Evolutionary conservation across 2,329 filamentous ascomycete species (phyloP).

Genomic region (Ophiostoma sp.): DNA sequence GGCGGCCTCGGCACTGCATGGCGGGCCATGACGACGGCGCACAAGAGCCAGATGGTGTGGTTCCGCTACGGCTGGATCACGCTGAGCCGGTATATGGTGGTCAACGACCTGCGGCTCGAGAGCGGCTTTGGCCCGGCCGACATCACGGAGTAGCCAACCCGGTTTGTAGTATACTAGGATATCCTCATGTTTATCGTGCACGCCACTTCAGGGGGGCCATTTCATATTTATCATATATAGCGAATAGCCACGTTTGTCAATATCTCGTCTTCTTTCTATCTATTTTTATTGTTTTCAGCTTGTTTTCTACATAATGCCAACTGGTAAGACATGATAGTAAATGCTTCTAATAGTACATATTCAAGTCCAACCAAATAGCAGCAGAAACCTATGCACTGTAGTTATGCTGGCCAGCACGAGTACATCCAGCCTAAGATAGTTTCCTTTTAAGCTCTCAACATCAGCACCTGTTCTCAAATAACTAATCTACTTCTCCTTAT

Average conservation of each 20-base stretch:
- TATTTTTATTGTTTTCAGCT: too few relatives aligned
- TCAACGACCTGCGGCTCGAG: conserved; percentile 74
- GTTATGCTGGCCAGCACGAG: too few relatives aligned
- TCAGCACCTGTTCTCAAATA: neutral
- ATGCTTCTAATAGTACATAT: too few relatives aligned
- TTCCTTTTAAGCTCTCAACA: too few relatives aligned
- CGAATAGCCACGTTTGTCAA: neutral
- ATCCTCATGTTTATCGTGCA: too few relatives aligned
- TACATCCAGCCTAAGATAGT: too few relatives aligned
- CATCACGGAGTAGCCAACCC: conserved; percentile 23
- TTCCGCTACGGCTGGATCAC: conserved; percentile 95
- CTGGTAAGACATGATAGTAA: too few relatives aligned
- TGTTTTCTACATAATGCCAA: too few relatives aligned
- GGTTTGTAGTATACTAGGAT: conserved; percentile 22
- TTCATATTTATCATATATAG: neutral
- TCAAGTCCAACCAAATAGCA: too few relatives aligned
- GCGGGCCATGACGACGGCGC: conserved; percentile 81
- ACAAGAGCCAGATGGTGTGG: conserved; percentile 97
- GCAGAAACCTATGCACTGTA: too few relatives aligned
- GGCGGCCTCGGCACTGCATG: conserved; percentile 57
- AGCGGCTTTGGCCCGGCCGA: conserved; percentile 31
- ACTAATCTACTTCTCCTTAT: neutral
- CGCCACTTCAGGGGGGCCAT: too few relatives aligned
- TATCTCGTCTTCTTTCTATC: too few relatives aligned
- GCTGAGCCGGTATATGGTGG: conserved; percentile 86